Base-by-base conservation (phyloP, 768 basidiomycete species). In the Lactarius pseudohatsudake region DNA sequence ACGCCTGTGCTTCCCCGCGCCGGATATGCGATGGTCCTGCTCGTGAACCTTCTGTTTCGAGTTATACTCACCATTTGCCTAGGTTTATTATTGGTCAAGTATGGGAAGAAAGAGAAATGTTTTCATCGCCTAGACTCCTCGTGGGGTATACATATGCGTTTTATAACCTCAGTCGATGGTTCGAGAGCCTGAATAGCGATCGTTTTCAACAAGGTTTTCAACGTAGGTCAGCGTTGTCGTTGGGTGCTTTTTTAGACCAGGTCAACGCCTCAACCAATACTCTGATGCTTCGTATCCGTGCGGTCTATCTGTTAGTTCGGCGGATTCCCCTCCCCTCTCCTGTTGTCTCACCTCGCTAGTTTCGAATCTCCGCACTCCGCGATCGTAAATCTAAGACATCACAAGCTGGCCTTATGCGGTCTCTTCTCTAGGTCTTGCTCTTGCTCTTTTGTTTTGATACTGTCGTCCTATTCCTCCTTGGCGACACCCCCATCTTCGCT, bases 341-440 rank as follows among this genome's bases (percentile, higher is more conserved):
- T 22, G 22, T 26, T 26, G 22, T 50, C 47, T 22, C 45, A 22
- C 9, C n/a, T 34, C 50, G 15, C 6, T n/a, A 30, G 41, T 20
- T 41, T 55, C 50, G 18, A 62, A 62, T 62, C 53, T 62, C 50
- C 59, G 45, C 59, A 47, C 64, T 56, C 53, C 60, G 64, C 41
- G 32, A 62, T 58, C 32, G 53, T 54, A 28, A 63, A 63, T 59
- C 38, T 63, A 20, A 63, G 62, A 63, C 65, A 62, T 28, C 47
- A 32, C 28, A 30, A 53, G 40, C 28, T 20, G 13, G 38, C 18
- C 45, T 54, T 43, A 34, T n/a, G 4, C n/a, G 26, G 22, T 55
- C 18, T 28, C 10, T 40, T 43, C 26, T n/a, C n/a, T 45, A 9
- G n/a, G 50, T 20, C 30, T 54, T 15, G 15, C 47, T 20, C 30